Base-by-base conservation (phyloP, 2,329 filamentous ascomycete species). In the Aspergillus luchuensis region DNA sequence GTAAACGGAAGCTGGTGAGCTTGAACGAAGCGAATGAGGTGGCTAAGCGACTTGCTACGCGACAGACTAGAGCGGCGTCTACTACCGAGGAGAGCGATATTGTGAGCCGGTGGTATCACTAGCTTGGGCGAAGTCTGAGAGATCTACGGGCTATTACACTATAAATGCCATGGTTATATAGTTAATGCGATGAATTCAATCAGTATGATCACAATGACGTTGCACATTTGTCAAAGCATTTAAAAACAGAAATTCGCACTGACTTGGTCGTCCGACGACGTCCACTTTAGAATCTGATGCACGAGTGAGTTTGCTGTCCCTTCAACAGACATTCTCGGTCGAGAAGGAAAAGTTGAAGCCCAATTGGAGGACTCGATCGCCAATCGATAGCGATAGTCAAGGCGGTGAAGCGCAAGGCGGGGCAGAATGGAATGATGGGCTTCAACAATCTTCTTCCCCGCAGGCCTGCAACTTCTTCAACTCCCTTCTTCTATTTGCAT, bases 21-120 rank as follows among this genome's bases (percentile, higher is more conserved):
- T 69, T 88, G 58, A 79, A 81, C 41, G 85, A 88, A 70, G 85
- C 85, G 10, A 88, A 87, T 67, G 85, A 87, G 71, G 84, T 88
- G 19, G 84, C 84, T 8, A 84, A 81, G 66, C 69, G 84, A 21
- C 64, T 84, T 63, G 79, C 77, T 2, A 36, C 63, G 49, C 62
- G 65, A 56, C 41, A 56, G 4, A 49, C 43, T 25, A 58, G 10
- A 47, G 25, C 30, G 3, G 49, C 10, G 1, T 49, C 8, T 30
- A 10, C 47, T n/a, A 50, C 4, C 15, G 15, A n/a, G n/a, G 23
- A 28, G 4, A 5, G 4, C 25, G 47, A 50, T 33, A 4, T 50
- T 17, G 47, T 50, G 47, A 11, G 25, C 25, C 47, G 17, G 47
- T 50, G 28, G 47, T 50, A 50, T 50, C 4, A 8, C 15, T 17